phyloP scores from a whole-genome alignment of 139 green algal species.

The Haematococcus sp. region DNA sequence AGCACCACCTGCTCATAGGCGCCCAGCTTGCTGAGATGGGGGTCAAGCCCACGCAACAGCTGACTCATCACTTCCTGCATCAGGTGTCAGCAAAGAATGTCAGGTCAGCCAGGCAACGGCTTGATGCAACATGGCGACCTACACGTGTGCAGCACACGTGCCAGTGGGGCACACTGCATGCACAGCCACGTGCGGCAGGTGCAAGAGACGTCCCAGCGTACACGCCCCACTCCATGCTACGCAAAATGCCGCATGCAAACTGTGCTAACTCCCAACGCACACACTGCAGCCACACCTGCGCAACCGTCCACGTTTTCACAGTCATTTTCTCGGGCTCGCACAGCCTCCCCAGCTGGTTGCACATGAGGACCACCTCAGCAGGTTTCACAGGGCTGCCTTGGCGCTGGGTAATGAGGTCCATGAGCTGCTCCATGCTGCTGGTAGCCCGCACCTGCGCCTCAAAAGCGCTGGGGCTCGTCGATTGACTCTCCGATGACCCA shows the following conservation, averaged over 20 bases:
- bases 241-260: background rate
- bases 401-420: conserved; percentile 4
- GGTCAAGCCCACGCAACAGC: background rate
- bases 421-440: background rate
- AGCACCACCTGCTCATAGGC: conserved; percentile 28
- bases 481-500: background rate
- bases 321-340: conserved; percentile 17
- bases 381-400: background rate
- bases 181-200: background rate
- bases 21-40: background rate
- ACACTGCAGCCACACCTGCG: conserved; percentile 3
- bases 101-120: no score
- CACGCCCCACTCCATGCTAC: background rate
- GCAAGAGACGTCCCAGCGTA: background rate
- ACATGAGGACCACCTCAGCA: conserved; percentile 17
- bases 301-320: conserved; percentile 8
- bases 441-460: background rate
- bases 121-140: no score
- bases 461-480: background rate
- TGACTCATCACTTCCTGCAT: background rate
- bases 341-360: conserved; percentile 12
- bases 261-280: background rate
- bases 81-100: background rate
- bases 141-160: no score
- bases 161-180: no score